Conservation (phyloP, 2,329 filamentous ascomycete genomes). For the Xylariaceae sp. region DNA sequence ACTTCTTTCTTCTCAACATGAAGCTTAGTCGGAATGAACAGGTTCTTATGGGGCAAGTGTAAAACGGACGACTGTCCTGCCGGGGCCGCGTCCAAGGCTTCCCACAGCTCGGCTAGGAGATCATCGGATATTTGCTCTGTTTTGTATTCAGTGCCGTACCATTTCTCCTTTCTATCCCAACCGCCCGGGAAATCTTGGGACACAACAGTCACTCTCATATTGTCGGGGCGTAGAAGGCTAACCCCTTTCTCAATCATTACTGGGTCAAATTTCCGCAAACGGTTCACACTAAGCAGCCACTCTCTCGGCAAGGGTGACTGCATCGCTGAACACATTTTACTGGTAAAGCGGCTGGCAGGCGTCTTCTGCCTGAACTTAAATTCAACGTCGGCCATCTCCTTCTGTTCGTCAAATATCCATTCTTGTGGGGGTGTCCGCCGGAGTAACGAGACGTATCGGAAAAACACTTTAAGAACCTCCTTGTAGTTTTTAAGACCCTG, state of each 20-base stretch:
- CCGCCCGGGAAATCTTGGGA: slow-evolving; percentile 78
- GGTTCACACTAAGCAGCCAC: slow-evolving; percentile 76
- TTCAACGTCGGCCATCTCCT: slow-evolving; percentile 83
- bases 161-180: slow-evolving; percentile 88
- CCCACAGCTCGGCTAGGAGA: slow-evolving; percentile 66
- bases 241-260: slow-evolving; percentile 71
- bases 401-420: slow-evolving; percentile 94
- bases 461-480: slow-evolving; percentile 77
- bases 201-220: slow-evolving; percentile 79
- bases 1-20: slow-evolving; percentile 94
- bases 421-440: slow-evolving; percentile 74
- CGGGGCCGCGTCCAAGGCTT: slow-evolving; percentile 56
- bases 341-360: slow-evolving; percentile 83
- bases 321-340: slow-evolving; percentile 80
- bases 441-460: slow-evolving; percentile 87
- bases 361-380: slow-evolving; percentile 95
- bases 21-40: slow-evolving; percentile 89
- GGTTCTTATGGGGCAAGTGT: slow-evolving; percentile 86
- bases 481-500: slow-evolving; percentile 71
- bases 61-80: slow-evolving; percentile 63
- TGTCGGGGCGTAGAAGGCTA: slow-evolving; percentile 74
- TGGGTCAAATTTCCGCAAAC: slow-evolving; percentile 76
- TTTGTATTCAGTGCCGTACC: slow-evolving; percentile 96
- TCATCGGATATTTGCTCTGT: slow-evolving; percentile 73
- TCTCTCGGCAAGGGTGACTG: slow-evolving; percentile 84